Conservation (phyloP, 192 early-diverging fungal species). For the Cetraspora pellucida region DNA sequence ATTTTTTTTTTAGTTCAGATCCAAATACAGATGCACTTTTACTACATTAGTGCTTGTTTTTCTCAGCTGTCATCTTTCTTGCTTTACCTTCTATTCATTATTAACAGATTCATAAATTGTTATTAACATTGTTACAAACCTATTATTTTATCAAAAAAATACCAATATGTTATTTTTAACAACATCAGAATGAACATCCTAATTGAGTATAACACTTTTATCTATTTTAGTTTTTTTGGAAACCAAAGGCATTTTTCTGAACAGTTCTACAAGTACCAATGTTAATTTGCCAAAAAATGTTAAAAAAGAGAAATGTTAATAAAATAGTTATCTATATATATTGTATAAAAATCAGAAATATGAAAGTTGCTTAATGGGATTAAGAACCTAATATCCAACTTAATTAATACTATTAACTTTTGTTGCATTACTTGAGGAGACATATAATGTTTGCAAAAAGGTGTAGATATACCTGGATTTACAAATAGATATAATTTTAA, state of each 20-base stretch:
- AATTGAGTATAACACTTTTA: not conserved
- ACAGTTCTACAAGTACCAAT: not conserved
- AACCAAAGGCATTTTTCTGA: not conserved
- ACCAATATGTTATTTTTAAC: not conserved
- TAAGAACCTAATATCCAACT: not conserved
- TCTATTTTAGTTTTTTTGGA: not conserved
- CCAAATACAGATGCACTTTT: slow-evolving; percentile 17
- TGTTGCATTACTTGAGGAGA: not conserved
- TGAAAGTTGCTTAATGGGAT: not conserved
- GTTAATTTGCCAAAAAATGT: not conserved
- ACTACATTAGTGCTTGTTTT: not conserved
- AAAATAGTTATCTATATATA: not conserved
- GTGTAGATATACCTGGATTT: not conserved
- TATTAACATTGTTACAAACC: not conserved
- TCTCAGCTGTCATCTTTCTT: not conserved
- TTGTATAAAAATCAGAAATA: not conserved
- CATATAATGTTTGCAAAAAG: not conserved
- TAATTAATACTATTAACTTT: too few species aligned
- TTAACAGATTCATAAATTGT: not conserved
- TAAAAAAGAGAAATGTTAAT: not conserved
- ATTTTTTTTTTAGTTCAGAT: slow-evolving; percentile 1
- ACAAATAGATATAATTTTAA: not conserved
- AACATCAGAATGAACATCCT: not conserved
- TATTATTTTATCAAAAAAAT: slow-evolving; percentile 12
- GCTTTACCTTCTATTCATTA: not conserved